Conservation (phyloP, 257 asterid genomes). For the Primulina eburnea region DNA sequence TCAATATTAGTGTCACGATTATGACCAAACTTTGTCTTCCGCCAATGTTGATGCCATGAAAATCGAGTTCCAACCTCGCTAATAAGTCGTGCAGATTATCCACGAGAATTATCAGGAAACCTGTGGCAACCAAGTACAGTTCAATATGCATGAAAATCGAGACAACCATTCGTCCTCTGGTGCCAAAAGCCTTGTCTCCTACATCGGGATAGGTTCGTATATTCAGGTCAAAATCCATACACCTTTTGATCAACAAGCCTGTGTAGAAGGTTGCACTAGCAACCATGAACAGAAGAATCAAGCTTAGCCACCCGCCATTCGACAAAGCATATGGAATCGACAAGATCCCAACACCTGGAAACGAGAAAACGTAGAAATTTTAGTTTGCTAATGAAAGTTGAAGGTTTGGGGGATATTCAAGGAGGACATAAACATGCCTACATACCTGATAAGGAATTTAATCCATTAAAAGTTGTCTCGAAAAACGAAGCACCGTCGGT, state of each 20-base stretch:
- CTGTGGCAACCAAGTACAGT: conserved; percentile 66
- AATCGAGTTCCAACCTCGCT: conserved; percentile 24
- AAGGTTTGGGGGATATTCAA: too few relatives aligned
- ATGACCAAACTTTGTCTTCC: conserved; percentile 40
- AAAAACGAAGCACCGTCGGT: conserved; percentile 31
- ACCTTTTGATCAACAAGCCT: conserved; percentile 49
- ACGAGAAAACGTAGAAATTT: background rate
- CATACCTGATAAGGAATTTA: conserved; percentile 61
- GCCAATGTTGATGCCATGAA: conserved; percentile 30
- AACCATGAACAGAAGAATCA: conserved; percentile 38
- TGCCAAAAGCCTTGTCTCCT: conserved; percentile 53
- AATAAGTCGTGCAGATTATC: conserved; percentile 50
- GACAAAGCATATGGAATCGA: conserved; percentile 60
- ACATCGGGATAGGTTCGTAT: conserved; percentile 61
- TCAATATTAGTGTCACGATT: conserved; percentile 33
- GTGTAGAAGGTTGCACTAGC: conserved; percentile 53
- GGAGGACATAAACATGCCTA: too few relatives aligned
- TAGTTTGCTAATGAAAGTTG: background rate
- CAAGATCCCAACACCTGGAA: conserved; percentile 59
- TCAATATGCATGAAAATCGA: conserved; percentile 51
- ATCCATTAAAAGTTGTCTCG: conserved; percentile 55
- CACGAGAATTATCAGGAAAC: conserved; percentile 57
- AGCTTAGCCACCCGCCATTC: conserved; percentile 67
- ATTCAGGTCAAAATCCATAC: conserved; percentile 49
- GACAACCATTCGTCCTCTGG: conserved; percentile 39